Evolutionary conservation across 164 flowering plant species (phyloP).

Genomic region (Protea cynaroides): DNA sequence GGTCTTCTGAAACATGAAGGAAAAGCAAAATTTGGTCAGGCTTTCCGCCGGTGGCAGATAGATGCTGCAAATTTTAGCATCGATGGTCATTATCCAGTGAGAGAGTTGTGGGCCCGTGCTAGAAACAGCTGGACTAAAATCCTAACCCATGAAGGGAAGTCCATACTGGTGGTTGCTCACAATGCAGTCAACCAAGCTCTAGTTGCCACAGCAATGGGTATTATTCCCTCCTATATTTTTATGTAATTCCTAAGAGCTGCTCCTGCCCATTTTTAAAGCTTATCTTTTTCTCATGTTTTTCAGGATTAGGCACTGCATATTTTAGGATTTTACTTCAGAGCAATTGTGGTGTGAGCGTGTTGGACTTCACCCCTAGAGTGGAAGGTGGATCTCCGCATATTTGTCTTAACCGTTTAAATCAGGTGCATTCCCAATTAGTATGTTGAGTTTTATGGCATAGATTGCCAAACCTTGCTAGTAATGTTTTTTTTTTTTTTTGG

Average conservation of each 20-base stretch:
- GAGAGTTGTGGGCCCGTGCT: conserved; percentile 90
- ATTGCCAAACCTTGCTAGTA: not conserved
- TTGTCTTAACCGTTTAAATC: conserved; percentile 88
- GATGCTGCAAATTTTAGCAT: conserved; percentile 80
- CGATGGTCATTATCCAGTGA: conserved; percentile 93
- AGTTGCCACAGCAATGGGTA: conserved; percentile 91
- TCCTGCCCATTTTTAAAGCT: not conserved
- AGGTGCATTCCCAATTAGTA: conserved; percentile 34
- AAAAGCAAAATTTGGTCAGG: conserved; percentile 65
- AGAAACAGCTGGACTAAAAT: conserved; percentile 75
- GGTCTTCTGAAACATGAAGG: conserved; percentile 92
- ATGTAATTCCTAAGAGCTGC: not conserved
- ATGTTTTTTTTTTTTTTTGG: not conserved
- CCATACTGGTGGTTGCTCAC: conserved; percentile 94
- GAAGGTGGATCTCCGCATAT: conserved; percentile 59
- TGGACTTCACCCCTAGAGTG: conserved; percentile 72
- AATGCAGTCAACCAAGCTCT: conserved; percentile 99
- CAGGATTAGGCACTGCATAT: conserved; percentile 82
- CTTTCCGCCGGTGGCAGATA: conserved; percentile 74
- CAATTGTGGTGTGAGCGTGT: conserved; percentile 93
- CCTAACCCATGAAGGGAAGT: conserved; percentile 65
- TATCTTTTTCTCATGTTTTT: conserved; percentile 7
- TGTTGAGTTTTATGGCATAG: not conserved
- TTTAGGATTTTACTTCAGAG: conserved; percentile 87
- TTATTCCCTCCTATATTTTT: conserved; percentile 3